These are phyloP conservation scores for Candida boidinii DNA, from an alignment of 805 yeast genomes.

Conservation along the genomic window DNA sequence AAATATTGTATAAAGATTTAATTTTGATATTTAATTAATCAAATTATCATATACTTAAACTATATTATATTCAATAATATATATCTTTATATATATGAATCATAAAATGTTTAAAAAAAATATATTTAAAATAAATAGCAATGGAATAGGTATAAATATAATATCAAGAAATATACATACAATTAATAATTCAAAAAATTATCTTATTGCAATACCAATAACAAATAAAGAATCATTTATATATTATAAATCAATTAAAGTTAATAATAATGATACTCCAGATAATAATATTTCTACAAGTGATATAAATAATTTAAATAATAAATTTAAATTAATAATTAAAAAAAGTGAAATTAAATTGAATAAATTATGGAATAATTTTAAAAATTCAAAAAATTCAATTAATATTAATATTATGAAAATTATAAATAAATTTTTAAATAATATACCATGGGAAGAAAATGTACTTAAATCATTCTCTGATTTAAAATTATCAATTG, in stretches of 20 bases:
- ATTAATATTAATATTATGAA: conserved; percentile 54
- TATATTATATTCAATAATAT: too few species aligned
- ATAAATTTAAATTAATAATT: too few species aligned
- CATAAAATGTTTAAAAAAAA: too few species aligned
- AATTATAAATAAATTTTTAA: conserved; percentile 43
- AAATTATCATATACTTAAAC: too few species aligned
- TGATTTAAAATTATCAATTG: conserved; percentile 47
- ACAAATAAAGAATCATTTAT: conserved; percentile 53
- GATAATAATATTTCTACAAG: conserved; percentile 13
- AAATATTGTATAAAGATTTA: too few species aligned
- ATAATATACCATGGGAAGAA: conserved; percentile 74
- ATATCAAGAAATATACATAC: too few species aligned
- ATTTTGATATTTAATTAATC: too few species aligned
- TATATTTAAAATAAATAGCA: too few species aligned
- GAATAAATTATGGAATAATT: conserved; percentile 50
- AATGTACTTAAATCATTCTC: conserved; percentile 71
- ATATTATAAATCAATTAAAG: conserved; percentile 55
- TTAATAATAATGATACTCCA: conserved; percentile 27
- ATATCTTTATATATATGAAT: too few species aligned
- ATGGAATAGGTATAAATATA: too few species aligned
- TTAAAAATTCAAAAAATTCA: conserved; percentile 44
- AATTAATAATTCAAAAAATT: too few species aligned
- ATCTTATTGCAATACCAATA: conserved; percentile 65
- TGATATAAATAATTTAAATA: conserved; percentile 24
- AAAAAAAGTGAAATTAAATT: too few species aligned